A percentile compares a stretch with the other conserved stretches of the same genome.
phyloP scores from a whole-genome alignment of 2,329 filamentous ascomycete species.

The Aspergillus sp. region DNA sequence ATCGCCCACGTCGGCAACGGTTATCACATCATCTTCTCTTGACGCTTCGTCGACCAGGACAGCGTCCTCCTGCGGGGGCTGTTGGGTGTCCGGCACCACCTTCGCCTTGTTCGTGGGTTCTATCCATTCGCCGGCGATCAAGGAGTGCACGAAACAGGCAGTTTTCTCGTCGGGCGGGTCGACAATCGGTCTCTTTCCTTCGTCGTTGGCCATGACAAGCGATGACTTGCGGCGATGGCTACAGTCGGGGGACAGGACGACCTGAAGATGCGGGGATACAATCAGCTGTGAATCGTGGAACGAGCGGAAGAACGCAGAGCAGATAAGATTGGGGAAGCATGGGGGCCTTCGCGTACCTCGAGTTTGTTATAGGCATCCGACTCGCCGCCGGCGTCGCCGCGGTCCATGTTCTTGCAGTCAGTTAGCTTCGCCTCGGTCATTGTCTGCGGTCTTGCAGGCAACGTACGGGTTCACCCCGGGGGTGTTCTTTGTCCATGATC shows the following conservation, averaged over 20 bases:
- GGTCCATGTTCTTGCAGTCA: not conserved
- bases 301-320: not conserved
- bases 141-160: conserved; percentile 60
- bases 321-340: not conserved
- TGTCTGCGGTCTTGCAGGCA: not conserved
- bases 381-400: not conserved
- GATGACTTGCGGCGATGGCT: conserved; percentile 60
- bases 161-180: conserved; percentile 42
- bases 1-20: conserved; percentile 24
- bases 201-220: conserved; percentile 46
- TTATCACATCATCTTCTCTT: conserved; percentile 19
- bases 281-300: not conserved
- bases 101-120: conserved; percentile 5
- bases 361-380: not conserved
- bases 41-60: conserved; percentile 18
- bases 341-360: not conserved
- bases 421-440: not conserved
- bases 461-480: not conserved
- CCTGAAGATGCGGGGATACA: conserved; percentile 34
- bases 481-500: not conserved
- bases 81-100: conserved; percentile 2
- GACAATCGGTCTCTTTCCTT: conserved; percentile 35
- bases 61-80: conserved; percentile 11
- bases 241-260: conserved; percentile 54
- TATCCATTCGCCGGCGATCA: conserved; percentile 46